Conservation (phyloP, 2,329 filamentous ascomycete genomes). For the Pseudogymnoascus sp. region DNA sequence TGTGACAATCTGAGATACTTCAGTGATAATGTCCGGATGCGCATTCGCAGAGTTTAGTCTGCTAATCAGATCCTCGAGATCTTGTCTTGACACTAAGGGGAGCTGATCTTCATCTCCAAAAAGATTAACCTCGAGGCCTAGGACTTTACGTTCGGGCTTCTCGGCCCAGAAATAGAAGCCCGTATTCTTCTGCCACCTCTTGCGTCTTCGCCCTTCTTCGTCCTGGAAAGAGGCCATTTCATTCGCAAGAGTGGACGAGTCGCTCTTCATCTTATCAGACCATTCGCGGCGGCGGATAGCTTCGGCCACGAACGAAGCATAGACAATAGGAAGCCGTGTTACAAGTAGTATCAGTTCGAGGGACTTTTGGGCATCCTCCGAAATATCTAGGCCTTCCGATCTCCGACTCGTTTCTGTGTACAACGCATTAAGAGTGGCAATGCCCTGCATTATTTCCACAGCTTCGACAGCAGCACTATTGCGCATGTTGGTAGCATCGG, state of each 20-base stretch:
- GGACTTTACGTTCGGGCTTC: conserved; percentile 57
- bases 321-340: conserved; percentile 77
- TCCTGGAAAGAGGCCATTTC: conserved; percentile 89
- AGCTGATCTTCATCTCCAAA: conserved; percentile 72
- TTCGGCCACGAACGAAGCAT: conserved; percentile 82
- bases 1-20: conserved; percentile 67
- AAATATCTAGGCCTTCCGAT: conserved; percentile 62
- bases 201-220: conserved; percentile 80
- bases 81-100: conserved; percentile 68
- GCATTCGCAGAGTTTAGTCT: conserved; percentile 57
- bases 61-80: conserved; percentile 67
- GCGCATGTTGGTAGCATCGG: conserved; percentile 54
- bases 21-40: conserved; percentile 58
- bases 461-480: conserved; percentile 60
- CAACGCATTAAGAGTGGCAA: conserved; percentile 70
- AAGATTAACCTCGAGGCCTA: conserved; percentile 78
- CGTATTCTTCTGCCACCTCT: conserved; percentile 83
- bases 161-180: conserved; percentile 62
- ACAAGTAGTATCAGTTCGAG: conserved; percentile 76
- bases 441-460: conserved; percentile 69
- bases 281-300: conserved; percentile 81
- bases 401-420: conserved; percentile 66
- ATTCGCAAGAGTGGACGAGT: conserved; percentile 81
- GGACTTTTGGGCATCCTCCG: conserved; percentile 67
- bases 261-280: conserved; percentile 80